A percentile compares a stretch with the other conserved stretches of the same genome.
These are phyloP conservation scores for Malus orientalis DNA, from an alignment of 306 rosid genomes.

Conservation along the genomic window DNA sequence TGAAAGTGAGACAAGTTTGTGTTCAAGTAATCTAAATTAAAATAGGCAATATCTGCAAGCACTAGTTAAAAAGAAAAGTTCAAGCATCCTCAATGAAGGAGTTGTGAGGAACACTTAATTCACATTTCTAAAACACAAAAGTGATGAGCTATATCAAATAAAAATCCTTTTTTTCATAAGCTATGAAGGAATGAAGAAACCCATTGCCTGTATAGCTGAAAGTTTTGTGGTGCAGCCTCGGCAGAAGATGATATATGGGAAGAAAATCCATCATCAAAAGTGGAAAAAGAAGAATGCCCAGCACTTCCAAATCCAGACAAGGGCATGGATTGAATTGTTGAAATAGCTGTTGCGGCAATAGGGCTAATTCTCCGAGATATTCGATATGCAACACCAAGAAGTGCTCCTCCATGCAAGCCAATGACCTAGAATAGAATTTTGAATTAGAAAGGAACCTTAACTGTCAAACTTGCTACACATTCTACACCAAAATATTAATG, in stretches of 20 bases:
- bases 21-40: not conserved
- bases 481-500: not conserved
- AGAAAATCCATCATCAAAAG: conserved; percentile 80
- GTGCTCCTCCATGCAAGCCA: conserved; percentile 98
- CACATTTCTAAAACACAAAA: not conserved
- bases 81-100: not conserved
- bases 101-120: not conserved
- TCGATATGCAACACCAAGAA: conserved; percentile 95
- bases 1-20: not conserved
- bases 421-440: conserved; percentile 51
- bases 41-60: not conserved
- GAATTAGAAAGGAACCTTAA: conserved; percentile 17
- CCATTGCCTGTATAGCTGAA: conserved; percentile 82
- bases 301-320: conserved; percentile 88
- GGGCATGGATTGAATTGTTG: conserved; percentile 99
- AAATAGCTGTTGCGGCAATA: conserved; percentile 90
- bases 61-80: not conserved
- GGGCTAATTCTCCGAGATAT: conserved; percentile 92
- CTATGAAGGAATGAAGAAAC: not conserved
- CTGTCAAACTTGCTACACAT: not conserved
- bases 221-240: conserved; percentile 78
- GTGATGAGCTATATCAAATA: not conserved
- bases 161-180: not conserved
- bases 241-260: conserved; percentile 65
- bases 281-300: conserved; percentile 84